Percentiles rank a stretch among this genome's conserved stretches.
Evolutionary conservation across 768 basidiomycete species (phyloP).

Genomic region (Calvatia gigantea): DNA sequence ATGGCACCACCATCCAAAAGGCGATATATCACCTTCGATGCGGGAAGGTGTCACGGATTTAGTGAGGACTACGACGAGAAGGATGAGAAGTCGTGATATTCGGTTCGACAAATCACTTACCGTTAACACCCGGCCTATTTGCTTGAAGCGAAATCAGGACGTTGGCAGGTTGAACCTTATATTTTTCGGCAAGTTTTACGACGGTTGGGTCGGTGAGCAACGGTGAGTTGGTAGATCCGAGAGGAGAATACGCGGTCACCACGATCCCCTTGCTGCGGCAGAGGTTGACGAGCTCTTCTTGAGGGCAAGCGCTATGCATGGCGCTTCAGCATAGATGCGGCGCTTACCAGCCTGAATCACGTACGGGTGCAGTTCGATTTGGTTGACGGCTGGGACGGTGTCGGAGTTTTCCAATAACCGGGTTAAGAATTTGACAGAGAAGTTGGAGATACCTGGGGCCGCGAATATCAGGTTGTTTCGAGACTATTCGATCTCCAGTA

Average conservation of each 20-base stretch:
- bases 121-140: conserved; percentile 56
- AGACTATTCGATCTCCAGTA: neutral
- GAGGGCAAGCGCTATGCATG: conserved; percentile 48
- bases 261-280: conserved; percentile 64
- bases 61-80: conserved; percentile 45
- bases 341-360: conserved; percentile 13
- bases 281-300: conserved; percentile 60
- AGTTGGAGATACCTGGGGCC: conserved; percentile 60
- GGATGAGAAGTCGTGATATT: neutral
- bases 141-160: conserved; percentile 73
- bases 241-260: conserved; percentile 76
- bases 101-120: conserved; percentile 24
- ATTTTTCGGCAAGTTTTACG: conserved; percentile 56
- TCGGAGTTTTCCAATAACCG: conserved; percentile 52
- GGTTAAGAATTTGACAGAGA: conserved; percentile 60
- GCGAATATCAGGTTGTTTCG: conserved; percentile 1
- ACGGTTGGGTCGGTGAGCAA: conserved; percentile 60
- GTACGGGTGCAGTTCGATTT: conserved; percentile 74
- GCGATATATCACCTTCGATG: conserved; percentile 30
- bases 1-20: neutral
- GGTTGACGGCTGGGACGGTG: conserved; percentile 75
- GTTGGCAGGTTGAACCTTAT: conserved; percentile 58
- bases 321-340: neutral
- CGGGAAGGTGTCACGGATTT: conserved; percentile 75
- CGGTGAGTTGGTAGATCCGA: conserved; percentile 70